phyloP scores from a whole-genome alignment of 306 rosid species.

The Trifolium subterraneum region DNA sequence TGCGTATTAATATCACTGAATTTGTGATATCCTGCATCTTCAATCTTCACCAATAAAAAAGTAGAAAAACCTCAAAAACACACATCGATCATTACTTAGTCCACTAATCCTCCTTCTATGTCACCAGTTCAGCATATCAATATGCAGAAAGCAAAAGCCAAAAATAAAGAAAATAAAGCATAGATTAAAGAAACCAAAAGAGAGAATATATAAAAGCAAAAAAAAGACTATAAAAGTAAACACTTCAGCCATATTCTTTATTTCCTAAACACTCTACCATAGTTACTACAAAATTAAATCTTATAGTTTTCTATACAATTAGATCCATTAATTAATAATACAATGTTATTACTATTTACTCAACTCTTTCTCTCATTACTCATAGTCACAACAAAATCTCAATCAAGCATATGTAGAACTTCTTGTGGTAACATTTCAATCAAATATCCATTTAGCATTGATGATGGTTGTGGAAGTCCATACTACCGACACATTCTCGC shows the following conservation, averaged over 20 bases:
- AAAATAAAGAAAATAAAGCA: slow-evolving; percentile 34
- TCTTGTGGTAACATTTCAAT: slow-evolving; percentile 77
- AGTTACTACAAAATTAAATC: slow-evolving; percentile 28
- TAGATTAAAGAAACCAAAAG: slow-evolving; percentile 43
- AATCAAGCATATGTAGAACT: slow-evolving; percentile 72
- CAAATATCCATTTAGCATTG: slow-evolving; percentile 85
- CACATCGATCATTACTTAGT: slow-evolving; percentile 36
- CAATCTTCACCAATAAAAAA: neutral
- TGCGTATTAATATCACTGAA: too few species aligned
- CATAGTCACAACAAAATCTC: slow-evolving; percentile 46
- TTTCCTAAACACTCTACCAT: slow-evolving; percentile 21
- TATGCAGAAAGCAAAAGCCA: slow-evolving; percentile 55
- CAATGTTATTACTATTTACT: slow-evolving; percentile 36
- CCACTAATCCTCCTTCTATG: slow-evolving; percentile 1
- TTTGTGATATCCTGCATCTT: too few species aligned
- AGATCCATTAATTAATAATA: slow-evolving; percentile 12
- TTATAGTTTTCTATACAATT: slow-evolving; percentile 21
- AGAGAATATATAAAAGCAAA: slow-evolving; percentile 45
- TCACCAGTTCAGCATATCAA: neutral
- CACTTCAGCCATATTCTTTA: slow-evolving; percentile 35
- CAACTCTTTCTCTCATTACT: slow-evolving; percentile 43
- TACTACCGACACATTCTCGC: slow-evolving; percentile 68
- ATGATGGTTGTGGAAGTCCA: slow-evolving; percentile 94
- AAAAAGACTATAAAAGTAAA: slow-evolving; percentile 42
- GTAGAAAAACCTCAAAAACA: neutral